Percentiles rank a stretch among this genome's conserved stretches.
These are phyloP conservation scores for Euphrasia arctica DNA, from an alignment of 305 asterid species.

Conservation along the genomic window DNA sequence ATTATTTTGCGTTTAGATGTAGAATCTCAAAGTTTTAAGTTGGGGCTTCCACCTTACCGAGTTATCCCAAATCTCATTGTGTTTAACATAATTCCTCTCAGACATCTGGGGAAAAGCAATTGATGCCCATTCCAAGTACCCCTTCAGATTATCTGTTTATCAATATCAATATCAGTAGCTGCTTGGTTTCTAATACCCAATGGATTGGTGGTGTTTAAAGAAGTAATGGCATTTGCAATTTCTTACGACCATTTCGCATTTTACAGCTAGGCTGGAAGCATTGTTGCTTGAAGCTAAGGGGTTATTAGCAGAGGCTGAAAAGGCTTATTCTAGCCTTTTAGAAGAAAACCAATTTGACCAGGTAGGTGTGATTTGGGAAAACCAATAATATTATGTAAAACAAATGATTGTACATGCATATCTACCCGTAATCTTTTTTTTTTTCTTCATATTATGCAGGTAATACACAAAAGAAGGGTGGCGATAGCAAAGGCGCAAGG, in stretches of 20 bases:
- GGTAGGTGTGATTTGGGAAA: constrained; percentile 37
- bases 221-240: neutral
- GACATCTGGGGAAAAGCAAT: constrained; percentile 11
- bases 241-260: constrained; percentile 21
- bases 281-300: constrained; percentile 97
- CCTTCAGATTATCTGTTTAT: neutral
- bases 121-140: neutral
- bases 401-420: neutral
- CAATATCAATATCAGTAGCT: constrained; percentile 8
- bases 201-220: neutral
- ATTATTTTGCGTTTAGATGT: neutral
- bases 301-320: constrained; percentile 83
- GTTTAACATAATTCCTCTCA: neutral
- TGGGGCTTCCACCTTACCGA: neutral
- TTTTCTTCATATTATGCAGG: constrained; percentile 37
- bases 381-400: neutral
- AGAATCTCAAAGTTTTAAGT: constrained; percentile 3
- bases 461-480: constrained; percentile 82
- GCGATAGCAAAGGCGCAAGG: constrained; percentile 98
- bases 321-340: constrained; percentile 76
- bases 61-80: constrained; percentile 5
- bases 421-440: constrained; percentile 6
- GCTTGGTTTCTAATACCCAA: constrained; percentile 3
- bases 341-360: constrained; percentile 88
- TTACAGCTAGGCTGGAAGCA: constrained; percentile 89